These are phyloP conservation scores for Takakia lepidozioides DNA, from an alignment of 225 moss, liverwort and hornwort genomes.

Conservation along the genomic window DNA sequence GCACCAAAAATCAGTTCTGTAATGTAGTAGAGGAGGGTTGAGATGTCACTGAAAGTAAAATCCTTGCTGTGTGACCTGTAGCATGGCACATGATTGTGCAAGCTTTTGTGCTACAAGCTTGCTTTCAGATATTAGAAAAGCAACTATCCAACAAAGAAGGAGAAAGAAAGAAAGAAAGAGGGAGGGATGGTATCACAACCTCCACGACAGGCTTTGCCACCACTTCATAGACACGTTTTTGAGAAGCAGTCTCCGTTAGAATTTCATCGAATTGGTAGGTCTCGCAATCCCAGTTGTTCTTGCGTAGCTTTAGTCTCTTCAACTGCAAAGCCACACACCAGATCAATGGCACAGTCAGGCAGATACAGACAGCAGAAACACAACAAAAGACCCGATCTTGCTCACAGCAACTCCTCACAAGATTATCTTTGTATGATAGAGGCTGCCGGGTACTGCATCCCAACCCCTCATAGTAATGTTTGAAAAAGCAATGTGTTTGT, in stretches of 20 bases:
- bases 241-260: constrained; percentile 84
- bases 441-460: no score
- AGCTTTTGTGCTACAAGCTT: no score
- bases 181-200: constrained; percentile 20
- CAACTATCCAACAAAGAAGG: not conserved
- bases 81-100: no score
- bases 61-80: no score
- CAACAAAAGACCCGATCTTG: not conserved
- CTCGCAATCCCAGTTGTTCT: constrained; percentile 98
- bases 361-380: not conserved
- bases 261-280: constrained; percentile 99
- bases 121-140: not conserved
- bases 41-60: no score
- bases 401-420: not conserved
- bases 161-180: not conserved
- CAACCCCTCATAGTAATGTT: no score
- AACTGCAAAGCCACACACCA: constrained; percentile 46
- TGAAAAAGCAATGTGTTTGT: no score
- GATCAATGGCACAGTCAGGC: no score
- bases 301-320: constrained; percentile 89
- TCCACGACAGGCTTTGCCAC: constrained; percentile 98
- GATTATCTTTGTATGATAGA: not conserved
- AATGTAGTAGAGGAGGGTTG: no score
- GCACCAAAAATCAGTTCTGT: no score
- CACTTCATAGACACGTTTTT: constrained; percentile 99